Percentiles rank a stretch among this genome's conserved stretches.
These are phyloP conservation scores for Jamesozyma jinghongensis DNA, from an alignment of 805 yeast species.

Conservation along the genomic window DNA sequence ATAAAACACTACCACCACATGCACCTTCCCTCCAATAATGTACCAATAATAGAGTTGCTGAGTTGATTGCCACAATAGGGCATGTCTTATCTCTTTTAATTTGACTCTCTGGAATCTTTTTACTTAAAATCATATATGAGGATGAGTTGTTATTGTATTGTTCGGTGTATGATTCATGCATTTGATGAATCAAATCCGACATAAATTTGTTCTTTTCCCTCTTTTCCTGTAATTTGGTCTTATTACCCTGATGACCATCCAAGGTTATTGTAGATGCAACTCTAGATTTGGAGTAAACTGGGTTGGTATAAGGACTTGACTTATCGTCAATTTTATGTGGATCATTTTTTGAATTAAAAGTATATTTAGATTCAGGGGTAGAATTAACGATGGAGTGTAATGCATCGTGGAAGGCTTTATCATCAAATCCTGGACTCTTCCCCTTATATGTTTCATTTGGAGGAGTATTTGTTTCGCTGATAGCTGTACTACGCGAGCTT, in stretches of 20 bases:
- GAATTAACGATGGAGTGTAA: background rate
- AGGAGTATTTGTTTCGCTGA: slow-evolving; percentile 6
- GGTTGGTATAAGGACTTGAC: too few species aligned
- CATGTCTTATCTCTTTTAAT: slow-evolving; percentile 18
- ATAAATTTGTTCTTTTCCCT: slow-evolving; percentile 11
- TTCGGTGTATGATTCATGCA: slow-evolving; percentile 20
- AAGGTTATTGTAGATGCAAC: background rate
- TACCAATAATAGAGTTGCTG: slow-evolving; percentile 19
- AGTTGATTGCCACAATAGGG: slow-evolving; percentile 23
- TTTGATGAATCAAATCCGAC: slow-evolving; percentile 20
- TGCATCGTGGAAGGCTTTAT: background rate
- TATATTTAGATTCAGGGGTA: too few species aligned
- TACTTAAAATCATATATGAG: slow-evolving; percentile 20
- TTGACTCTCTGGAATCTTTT: slow-evolving; percentile 20
- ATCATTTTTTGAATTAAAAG: too few species aligned
- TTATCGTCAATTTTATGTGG: too few species aligned
- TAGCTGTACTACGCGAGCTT: slow-evolving; percentile 3
- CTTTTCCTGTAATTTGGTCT: background rate
- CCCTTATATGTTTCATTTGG: background rate
- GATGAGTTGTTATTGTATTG: slow-evolving; percentile 18
- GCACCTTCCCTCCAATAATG: slow-evolving; percentile 27
- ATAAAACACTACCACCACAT: slow-evolving; percentile 27
- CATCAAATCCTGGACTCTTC: background rate
- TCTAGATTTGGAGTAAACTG: background rate
- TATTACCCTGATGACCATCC: background rate